Base-by-base conservation (phyloP, 176 grass and related monocot species). In the Puccinellia tenuiflora region DNA sequence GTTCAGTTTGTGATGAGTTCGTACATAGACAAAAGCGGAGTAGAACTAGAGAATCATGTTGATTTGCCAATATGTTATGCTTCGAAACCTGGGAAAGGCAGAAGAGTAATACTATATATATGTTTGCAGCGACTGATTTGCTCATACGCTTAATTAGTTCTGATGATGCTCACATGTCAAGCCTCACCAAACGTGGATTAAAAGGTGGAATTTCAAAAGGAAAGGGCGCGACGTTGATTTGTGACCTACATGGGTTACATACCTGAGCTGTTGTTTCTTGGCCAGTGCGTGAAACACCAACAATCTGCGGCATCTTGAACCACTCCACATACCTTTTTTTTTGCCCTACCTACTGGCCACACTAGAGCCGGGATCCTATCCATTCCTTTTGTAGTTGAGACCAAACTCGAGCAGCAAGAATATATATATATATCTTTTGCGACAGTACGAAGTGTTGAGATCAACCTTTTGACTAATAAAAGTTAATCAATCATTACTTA, bases 181-280 rank as follows among this genome's bases (percentile, higher is more conserved):
- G 29, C 20, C 17, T 51, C 52, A 88, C 87, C 87, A 81, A 80
- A 89, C 82, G 25, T 3, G 18, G 39, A 48, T 48, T 28, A 17
- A 73, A 73, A 73, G 24, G 7, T 48, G 15, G 69, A 73, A 30
- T 20, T 11, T 25, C 14, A 31, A 56, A 68, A 14, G 22, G 31
- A 84, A 79, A 56, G 2, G 53, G 42, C 1, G 77, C 1, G 77
- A 89, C 76, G 77, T 75, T 48, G 87, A 89, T 39, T 0, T 80
- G 6, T 59, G n/a, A 88, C 31, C 87, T 30, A 15, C 81, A 46
- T 2, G 8, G 21, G 20, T 43, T 28, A 30, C 29, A 14, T 17
- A 10, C 13, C 9, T 55, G 33, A 47, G 56, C 68, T 54, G 75
- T 21, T 73, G 17, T 50, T 68, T 60, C 60, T 50, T 85, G n/a